phyloP scores from a whole-genome alignment of 2,329 filamentous ascomycete species.

The Fusarium sp. region DNA sequence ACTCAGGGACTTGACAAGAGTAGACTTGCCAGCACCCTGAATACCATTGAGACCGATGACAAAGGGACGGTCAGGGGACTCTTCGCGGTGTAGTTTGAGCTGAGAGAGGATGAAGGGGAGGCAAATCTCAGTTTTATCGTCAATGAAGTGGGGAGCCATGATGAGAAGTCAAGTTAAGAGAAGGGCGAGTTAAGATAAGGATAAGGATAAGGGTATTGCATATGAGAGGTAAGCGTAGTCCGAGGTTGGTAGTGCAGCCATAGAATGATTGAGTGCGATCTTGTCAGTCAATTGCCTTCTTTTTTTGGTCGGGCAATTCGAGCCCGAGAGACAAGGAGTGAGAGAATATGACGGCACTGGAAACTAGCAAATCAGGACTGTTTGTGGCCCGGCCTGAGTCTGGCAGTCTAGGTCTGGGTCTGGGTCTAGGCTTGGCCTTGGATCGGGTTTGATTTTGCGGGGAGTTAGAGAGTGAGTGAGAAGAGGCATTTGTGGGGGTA shows the following conservation, averaged over 20 bases:
- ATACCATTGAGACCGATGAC: slow-evolving; percentile 91
- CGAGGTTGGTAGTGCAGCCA: slow-evolving; percentile 23
- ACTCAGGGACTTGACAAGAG: slow-evolving; percentile 78
- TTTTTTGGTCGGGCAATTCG: slow-evolving; percentile 37
- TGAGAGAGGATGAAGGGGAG: slow-evolving; percentile 79
- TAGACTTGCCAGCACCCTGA: slow-evolving; percentile 93
- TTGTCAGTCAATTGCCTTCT: slow-evolving; percentile 28
- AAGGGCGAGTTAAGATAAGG: slow-evolving; percentile 6
- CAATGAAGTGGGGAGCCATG: slow-evolving; percentile 63
- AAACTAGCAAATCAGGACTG: slow-evolving; percentile 24
- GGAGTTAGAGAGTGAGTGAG: slow-evolving; percentile 18
- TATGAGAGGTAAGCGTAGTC: slow-evolving; percentile 17
- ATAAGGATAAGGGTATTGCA: slow-evolving; percentile 27
- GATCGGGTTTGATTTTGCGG: slow-evolving; percentile 34
- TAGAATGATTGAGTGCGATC: slow-evolving; percentile 24
- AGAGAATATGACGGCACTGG: slow-evolving; percentile 17
- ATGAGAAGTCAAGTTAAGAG: slow-evolving; percentile 4
- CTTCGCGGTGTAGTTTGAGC: slow-evolving; percentile 62
- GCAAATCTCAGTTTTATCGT: slow-evolving; percentile 83
- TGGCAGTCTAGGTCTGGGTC: slow-evolving; percentile 7
- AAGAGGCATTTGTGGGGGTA: slow-evolving; percentile 33
- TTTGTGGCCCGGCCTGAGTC: slow-evolving; percentile 10
- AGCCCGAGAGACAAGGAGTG: slow-evolving; percentile 29
- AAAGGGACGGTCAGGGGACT: slow-evolving; percentile 67
- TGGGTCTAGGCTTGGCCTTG: neutral